Evolutionary conservation across 257 asterid genomes (phyloP).

Genomic region (Nicotiana knightiana): DNA sequence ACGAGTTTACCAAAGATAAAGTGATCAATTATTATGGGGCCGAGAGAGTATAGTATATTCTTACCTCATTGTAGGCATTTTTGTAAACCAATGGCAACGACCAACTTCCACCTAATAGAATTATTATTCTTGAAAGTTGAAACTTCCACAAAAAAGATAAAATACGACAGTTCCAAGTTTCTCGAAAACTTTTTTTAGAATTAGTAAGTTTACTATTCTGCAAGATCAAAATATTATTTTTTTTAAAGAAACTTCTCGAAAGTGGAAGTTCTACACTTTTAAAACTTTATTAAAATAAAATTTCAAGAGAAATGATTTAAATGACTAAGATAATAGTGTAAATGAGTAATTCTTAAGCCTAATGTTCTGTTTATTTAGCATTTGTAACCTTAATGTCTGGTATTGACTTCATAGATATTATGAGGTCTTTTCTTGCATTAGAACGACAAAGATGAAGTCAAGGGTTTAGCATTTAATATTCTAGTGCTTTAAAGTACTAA

Average conservation of each 20-base stretch:
- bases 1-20: too few relatives aligned
- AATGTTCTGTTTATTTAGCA: background rate
- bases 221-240: background rate
- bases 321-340: too few relatives aligned
- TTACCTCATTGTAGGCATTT: background rate
- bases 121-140: background rate
- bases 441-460: background rate
- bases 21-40: too few relatives aligned
- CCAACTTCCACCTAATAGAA: background rate
- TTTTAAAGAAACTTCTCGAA: too few relatives aligned
- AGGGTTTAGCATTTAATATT: background rate
- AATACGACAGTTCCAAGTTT: background rate
- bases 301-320: too few relatives aligned
- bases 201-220: background rate
- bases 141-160: background rate
- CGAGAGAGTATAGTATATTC: background rate
- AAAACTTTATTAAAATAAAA: too few relatives aligned
- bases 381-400: background rate
- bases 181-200: background rate
- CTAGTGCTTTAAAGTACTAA: background rate
- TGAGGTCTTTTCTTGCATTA: background rate
- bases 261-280: too few relatives aligned
- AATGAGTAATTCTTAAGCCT: background rate
- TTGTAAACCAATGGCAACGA: too few relatives aligned
- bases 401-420: background rate